Evolutionary conservation across 2,329 filamentous ascomycete species (phyloP).

Genomic region (Colletotrichum cordylinicola): DNA sequence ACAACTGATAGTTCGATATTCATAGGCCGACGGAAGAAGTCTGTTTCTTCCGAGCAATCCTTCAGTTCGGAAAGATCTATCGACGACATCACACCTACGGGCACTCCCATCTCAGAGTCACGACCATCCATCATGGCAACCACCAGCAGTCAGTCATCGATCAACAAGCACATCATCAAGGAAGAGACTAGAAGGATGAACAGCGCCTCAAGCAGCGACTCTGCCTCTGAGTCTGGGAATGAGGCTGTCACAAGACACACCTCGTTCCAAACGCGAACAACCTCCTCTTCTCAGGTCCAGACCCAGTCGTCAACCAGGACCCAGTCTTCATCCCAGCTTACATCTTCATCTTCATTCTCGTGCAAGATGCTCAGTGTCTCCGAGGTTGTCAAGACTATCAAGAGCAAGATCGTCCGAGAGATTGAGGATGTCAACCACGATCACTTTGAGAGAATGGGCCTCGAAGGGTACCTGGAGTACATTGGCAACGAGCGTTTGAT

Average conservation of each 20-base stretch:
- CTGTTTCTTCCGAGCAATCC: slow-evolving; percentile 9
- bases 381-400: not conserved
- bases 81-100: not conserved
- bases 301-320: not conserved
- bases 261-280: not conserved
- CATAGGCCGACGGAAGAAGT: slow-evolving; percentile 10
- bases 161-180: not conserved
- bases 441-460: slow-evolving; percentile 4
- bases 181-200: not conserved
- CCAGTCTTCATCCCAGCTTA: not conserved
- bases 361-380: not conserved
- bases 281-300: not conserved
- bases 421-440: slow-evolving; percentile 1
- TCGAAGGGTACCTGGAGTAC: slow-evolving; percentile 35
- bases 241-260: not conserved
- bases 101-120: not conserved
- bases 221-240: not conserved
- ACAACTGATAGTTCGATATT: not conserved
- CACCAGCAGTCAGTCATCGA: not conserved
- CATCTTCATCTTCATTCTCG: not conserved
- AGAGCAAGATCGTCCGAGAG: not conserved
- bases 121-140: not conserved
- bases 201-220: not conserved
- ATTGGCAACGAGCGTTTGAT: slow-evolving; percentile 44
- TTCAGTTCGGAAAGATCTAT: not conserved